These are phyloP conservation scores for Coemansia sp. DNA, from an alignment of 192 early-diverging fungal genomes.

Conservation along the genomic window DNA sequence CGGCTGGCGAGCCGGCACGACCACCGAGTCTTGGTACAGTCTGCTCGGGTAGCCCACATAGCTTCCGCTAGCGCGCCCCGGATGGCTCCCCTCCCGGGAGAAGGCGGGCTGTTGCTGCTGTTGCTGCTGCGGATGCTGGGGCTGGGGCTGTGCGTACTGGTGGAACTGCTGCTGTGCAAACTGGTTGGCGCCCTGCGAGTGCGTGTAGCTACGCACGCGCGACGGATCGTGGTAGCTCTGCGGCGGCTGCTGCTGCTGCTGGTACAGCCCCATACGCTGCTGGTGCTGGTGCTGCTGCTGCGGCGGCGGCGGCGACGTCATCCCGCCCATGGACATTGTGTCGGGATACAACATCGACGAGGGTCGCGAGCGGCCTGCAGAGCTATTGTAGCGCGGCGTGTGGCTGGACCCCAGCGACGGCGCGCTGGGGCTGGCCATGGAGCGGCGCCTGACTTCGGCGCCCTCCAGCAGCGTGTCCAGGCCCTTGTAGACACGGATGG, in stretches of 20 bases:
- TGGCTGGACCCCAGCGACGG: background rate
- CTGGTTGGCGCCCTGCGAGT: constrained; percentile 37
- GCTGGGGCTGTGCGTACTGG: no score
- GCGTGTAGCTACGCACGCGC: constrained; percentile 43
- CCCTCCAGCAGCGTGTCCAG: constrained; percentile 43
- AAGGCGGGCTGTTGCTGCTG: constrained; percentile 37
- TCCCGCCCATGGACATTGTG: constrained; percentile 33
- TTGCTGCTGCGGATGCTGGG: constrained; percentile 27
- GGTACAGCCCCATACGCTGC: constrained; percentile 31
- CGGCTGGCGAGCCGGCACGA: constrained; percentile 70
- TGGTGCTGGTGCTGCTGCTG: no score
- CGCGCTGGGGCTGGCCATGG: constrained; percentile 24
- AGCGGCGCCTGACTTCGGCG: constrained; percentile 41
- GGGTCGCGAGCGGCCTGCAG: constrained; percentile 32
- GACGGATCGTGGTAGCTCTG: constrained; percentile 28
- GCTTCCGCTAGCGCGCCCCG: constrained; percentile 46
- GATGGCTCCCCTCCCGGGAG: constrained; percentile 24
- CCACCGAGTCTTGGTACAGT: constrained; percentile 52
- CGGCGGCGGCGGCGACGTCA: constrained; percentile 27
- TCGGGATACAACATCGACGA: constrained; percentile 47
- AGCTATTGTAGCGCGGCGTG: constrained; percentile 20
- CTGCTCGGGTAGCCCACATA: constrained; percentile 52
- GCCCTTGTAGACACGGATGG: constrained; percentile 48
- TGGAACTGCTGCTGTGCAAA: constrained; percentile 14
- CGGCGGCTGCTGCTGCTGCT: constrained; percentile 12